Evolutionary conservation across 2,329 filamentous ascomycete species (phyloP).

Genomic region (Cercospora canescens): DNA sequence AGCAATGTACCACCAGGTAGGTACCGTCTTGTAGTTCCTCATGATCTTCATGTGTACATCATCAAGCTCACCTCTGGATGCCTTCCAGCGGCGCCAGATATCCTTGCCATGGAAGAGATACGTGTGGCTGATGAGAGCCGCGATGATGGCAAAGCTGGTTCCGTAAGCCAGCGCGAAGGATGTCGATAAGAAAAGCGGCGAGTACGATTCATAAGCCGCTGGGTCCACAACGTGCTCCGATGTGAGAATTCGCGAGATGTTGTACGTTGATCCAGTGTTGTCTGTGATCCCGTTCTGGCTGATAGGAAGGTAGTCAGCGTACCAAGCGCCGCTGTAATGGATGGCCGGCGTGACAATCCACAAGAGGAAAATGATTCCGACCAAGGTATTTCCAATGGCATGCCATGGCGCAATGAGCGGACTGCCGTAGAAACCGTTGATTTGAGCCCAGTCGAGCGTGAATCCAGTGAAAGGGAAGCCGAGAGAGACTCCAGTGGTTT

Average conservation of each 20-base stretch:
- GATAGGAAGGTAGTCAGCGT: conserved; percentile 83
- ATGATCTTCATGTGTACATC: conserved; percentile 85
- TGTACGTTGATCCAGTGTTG: conserved; percentile 80
- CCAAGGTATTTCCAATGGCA: conserved; percentile 33
- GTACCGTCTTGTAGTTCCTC: conserved; percentile 78
- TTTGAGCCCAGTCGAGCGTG: conserved; percentile 89
- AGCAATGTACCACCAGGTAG: conserved; percentile 69
- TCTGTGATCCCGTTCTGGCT: conserved; percentile 81
- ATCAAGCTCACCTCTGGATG: conserved; percentile 50
- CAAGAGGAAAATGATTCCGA: conserved; percentile 26
- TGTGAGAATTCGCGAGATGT: conserved; percentile 78
- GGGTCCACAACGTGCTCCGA: conserved; percentile 76
- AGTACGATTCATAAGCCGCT: conserved; percentile 74
- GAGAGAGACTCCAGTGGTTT: conserved; percentile 28
- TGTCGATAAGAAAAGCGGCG: conserved; percentile 79
- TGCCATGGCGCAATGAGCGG: conserved; percentile 45
- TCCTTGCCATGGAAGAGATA: conserved; percentile 82
- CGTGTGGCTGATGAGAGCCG: conserved; percentile 78
- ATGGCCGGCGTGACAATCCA: conserved; percentile 28
- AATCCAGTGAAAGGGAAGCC: conserved; percentile 59
- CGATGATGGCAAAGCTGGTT: conserved; percentile 78
- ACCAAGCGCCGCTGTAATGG: conserved; percentile 72
- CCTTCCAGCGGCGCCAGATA: conserved; percentile 75
- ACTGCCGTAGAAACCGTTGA: conserved; percentile 76
- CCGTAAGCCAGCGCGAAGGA: conserved; percentile 86